A percentile compares a stretch with the other conserved stretches of the same genome.
These are phyloP conservation scores for Sambucus nigra DNA, from an alignment of 129 eudicot species.

Conservation along the genomic window DNA sequence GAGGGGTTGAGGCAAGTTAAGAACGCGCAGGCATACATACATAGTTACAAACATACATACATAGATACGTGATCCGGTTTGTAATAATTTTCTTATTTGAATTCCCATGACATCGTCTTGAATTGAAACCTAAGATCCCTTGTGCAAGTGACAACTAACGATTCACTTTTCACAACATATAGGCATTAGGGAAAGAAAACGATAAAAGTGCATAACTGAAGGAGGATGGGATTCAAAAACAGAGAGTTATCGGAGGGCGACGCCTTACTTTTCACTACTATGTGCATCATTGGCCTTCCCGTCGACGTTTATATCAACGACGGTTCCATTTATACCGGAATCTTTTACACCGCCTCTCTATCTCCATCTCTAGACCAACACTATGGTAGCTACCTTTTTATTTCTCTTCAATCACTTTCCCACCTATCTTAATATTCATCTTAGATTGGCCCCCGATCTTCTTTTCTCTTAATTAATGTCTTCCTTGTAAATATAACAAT, in stretches of 20 bases:
- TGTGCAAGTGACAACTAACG: no score
- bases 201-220: neutral
- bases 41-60: no score
- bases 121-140: no score
- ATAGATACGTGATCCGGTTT: no score
- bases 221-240: conserved; percentile 45
- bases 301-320: conserved; percentile 80
- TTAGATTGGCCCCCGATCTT: no score
- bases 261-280: conserved; percentile 60
- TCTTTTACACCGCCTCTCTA: conserved; percentile 60
- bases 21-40: no score
- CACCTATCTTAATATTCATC: neutral
- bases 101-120: no score
- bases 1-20: no score
- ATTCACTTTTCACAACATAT: no score
- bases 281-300: conserved; percentile 67
- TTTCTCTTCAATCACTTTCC: neutral
- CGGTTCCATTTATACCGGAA: conserved; percentile 68
- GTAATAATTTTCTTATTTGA: no score
- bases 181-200: neutral
- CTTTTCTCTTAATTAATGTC: no score
- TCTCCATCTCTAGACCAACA: conserved; percentile 47
- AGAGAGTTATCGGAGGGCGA: conserved; percentile 31
- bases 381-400: conserved; percentile 37
- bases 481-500: no score